Base-by-base conservation (phyloP, 805 yeast species). In the Kazachstania viticola region DNA sequence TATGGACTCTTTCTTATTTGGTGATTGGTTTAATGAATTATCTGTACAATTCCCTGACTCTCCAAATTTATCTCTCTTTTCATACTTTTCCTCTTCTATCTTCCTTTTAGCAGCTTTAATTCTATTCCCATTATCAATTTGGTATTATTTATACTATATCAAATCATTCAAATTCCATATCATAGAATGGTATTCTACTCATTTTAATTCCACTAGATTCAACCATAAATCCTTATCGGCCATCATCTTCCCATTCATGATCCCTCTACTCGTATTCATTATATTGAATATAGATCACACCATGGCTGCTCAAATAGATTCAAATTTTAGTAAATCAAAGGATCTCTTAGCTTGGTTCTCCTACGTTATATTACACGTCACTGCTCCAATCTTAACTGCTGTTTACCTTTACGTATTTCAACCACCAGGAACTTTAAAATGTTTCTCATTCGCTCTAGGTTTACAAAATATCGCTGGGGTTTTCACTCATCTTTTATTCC, bases 391-490 rank as follows among this genome's bases (percentile, higher is more conserved):
- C 6, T 50, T 75, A 38, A 72, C 79, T 0, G 71, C 76, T 1
- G 62, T 72, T 14, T 78, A 76, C 58, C 56, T 78, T 12, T 75
- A 76, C 46, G 66, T 75, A 9, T 76, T 75, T 62, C 80, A 75
- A 32, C 64, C 75, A 1, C 79, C 76, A n/a, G 81, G 79, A 0
- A 69, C 73, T 0, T 32, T 74, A 9, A 69, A 66, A 37, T 57
- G 63, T 41, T 78, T 73, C 41, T 58, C 72, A 1, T 44, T 65
- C n/a, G 64, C 72, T 0, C 41, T 77, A 27, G 84, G 85, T 2
- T 31, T 62, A 9, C 82, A 75, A 48, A 77, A 75, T 42, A 62
- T 75, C 9, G 52, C 62, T 1, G 79, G 81, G 16, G 75, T 75
- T 0, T 25, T 64, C 24, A 77, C 82, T 3, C 83, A 76, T 49